phyloP scores from a whole-genome alignment of 2,329 filamentous ascomycete genomes.

The Bretziella fagacearum region DNA sequence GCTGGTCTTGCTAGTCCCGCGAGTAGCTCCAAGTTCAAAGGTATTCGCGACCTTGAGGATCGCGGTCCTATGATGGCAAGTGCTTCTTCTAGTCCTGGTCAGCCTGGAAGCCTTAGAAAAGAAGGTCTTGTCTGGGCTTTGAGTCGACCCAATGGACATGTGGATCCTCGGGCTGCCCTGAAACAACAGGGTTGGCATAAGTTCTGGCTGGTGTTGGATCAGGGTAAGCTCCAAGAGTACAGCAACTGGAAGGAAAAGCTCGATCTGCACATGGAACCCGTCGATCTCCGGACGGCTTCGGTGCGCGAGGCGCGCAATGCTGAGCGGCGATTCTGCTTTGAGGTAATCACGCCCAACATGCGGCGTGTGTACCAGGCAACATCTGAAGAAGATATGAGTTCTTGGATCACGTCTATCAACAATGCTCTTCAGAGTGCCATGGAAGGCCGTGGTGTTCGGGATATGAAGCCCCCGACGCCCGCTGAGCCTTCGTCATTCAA shows the following conservation, averaged over 20 bases:
- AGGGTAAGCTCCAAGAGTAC: conserved; percentile 92
- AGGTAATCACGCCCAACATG: conserved; percentile 91
- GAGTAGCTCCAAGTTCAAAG: conserved; percentile 56
- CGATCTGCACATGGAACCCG: conserved; percentile 94
- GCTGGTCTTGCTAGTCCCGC: conserved; percentile 29
- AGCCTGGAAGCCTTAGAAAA: conserved; percentile 53
- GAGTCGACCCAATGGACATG: conserved; percentile 81
- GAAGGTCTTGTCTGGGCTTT: conserved; percentile 91
- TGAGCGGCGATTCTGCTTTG: conserved; percentile 91
- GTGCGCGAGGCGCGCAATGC: conserved; percentile 90
- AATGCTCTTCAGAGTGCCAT: conserved; percentile 93
- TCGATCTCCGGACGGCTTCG: conserved; percentile 90
- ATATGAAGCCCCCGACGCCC: conserved; percentile 26
- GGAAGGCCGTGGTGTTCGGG: conserved; percentile 53
- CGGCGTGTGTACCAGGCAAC: conserved; percentile 96
- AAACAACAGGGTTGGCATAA: conserved; percentile 99
- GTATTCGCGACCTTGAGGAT: conserved; percentile 83
- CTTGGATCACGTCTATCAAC: conserved; percentile 91
- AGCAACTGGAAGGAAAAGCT: conserved; percentile 98
- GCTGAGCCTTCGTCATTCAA: conserved; percentile 37
- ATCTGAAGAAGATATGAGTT: conserved; percentile 94
- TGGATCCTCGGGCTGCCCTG: conserved; percentile 70
- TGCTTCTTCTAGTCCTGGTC: conserved; percentile 35
- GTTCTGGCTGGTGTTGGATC: conserved; percentile 98
- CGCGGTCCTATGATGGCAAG: conserved; percentile 39